A percentile compares a stretch with the other conserved stretches of the same genome.
Conservation (phyloP, 345 rosid genomes). For the Gossypium thurberi region DNA sequence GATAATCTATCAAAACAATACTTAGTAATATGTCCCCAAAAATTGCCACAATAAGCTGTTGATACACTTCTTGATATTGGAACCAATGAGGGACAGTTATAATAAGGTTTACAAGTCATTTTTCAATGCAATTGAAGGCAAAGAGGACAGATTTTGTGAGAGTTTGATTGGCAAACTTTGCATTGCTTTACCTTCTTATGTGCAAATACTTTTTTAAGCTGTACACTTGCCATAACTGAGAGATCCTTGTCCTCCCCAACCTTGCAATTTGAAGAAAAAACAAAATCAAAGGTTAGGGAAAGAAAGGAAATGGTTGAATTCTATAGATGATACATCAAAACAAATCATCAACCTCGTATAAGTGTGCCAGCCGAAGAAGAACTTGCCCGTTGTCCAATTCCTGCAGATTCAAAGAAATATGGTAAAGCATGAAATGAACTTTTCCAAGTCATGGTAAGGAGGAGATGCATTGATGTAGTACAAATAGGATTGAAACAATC, state of each 20-base stretch:
- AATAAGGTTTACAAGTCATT: too few relatives aligned
- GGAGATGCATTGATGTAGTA: too few relatives aligned
- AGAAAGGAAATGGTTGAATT: background rate
- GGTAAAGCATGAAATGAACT: background rate
- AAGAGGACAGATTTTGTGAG: too few relatives aligned
- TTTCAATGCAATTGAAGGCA: too few relatives aligned
- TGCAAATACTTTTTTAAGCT: slow-evolving; percentile 58
- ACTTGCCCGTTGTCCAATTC: slow-evolving; percentile 40
- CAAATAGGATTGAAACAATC: too few relatives aligned
- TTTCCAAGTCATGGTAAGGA: too few relatives aligned
- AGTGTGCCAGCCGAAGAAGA: slow-evolving; percentile 47
- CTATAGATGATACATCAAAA: background rate
- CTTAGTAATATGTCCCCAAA: too few relatives aligned
- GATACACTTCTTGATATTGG: too few relatives aligned
- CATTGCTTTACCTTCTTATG: slow-evolving; percentile 38
- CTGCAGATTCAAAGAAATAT: slow-evolving; percentile 18
- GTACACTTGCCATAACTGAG: slow-evolving; percentile 56
- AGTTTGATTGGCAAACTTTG: too few relatives aligned
- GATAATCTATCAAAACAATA: too few relatives aligned
- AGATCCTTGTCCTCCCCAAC: slow-evolving; percentile 78
- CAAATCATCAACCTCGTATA: slow-evolving; percentile 31
- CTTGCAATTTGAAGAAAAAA: slow-evolving; percentile 24
- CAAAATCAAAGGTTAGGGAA: background rate
- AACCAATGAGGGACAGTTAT: too few relatives aligned
- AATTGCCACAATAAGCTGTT: too few relatives aligned